Conservation (phyloP, 2,329 filamentous ascomycete genomes). For the Aspergillus transmontanensis region DNA sequence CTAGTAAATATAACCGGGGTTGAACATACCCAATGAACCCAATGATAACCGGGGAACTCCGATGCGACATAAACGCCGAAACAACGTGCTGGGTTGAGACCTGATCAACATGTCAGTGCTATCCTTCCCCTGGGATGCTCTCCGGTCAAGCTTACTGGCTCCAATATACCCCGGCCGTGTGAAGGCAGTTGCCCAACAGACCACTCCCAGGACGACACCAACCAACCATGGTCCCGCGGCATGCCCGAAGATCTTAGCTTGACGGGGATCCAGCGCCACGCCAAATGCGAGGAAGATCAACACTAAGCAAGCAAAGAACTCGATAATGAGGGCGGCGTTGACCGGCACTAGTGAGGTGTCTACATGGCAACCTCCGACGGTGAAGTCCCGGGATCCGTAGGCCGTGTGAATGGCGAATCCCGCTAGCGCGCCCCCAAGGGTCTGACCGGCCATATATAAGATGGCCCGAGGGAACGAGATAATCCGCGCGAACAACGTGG, state of each 20-base stretch:
- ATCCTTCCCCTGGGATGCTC: neutral
- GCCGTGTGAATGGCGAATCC: conserved; percentile 45
- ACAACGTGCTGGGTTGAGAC: conserved; percentile 50
- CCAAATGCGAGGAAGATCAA: conserved; percentile 55
- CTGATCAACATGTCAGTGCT: conserved; percentile 8
- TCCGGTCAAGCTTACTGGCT: conserved; percentile 28
- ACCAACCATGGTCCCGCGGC: conserved; percentile 54
- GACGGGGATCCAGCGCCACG: conserved; percentile 57
- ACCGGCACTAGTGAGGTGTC: conserved; percentile 39
- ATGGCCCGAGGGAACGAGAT: conserved; percentile 53
- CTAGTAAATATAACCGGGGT: neutral
- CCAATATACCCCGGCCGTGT: conserved; percentile 46
- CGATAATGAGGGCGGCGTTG: conserved; percentile 50
- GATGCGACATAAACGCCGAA: conserved; percentile 49
- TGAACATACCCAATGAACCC: conserved; percentile 39
- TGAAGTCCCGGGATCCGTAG: conserved; percentile 31
- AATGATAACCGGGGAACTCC: conserved; percentile 38
- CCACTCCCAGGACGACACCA: conserved; percentile 42
- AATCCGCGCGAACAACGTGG: conserved; percentile 54
- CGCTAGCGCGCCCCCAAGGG: conserved; percentile 47
- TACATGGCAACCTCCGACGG: conserved; percentile 43
- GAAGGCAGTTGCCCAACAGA: conserved; percentile 43
- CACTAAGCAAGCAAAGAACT: conserved; percentile 50
- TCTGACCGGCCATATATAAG: conserved; percentile 52
- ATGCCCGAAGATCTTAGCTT: conserved; percentile 53